These are phyloP conservation scores for Chrysoporthe austroafricana DNA, from an alignment of 2,329 filamentous ascomycete genomes.

Conservation along the genomic window DNA sequence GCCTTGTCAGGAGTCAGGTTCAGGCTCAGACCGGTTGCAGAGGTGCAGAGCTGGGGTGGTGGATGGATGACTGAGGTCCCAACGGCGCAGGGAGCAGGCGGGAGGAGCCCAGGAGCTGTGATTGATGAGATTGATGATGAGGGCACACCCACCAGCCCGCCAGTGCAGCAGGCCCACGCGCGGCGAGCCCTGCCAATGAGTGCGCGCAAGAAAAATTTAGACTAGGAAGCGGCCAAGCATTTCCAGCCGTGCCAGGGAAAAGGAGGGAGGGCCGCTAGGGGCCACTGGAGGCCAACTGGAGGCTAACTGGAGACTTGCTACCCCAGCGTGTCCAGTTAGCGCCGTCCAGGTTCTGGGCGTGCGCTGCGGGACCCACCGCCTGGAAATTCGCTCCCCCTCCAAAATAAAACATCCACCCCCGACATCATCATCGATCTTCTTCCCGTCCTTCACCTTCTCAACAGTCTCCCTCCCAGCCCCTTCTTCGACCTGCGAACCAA, in stretches of 20 bases:
- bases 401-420: slow-evolving; percentile 10
- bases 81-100: too few species aligned
- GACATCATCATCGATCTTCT: slow-evolving; percentile 16
- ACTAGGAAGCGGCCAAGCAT: not conserved
- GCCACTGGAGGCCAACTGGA: too few species aligned
- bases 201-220: not conserved
- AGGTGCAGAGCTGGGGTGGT: too few species aligned
- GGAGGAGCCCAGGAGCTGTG: too few species aligned
- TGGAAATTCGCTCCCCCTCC: slow-evolving; percentile 14
- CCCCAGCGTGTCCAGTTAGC: too few species aligned
- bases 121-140: too few species aligned
- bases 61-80: too few species aligned
- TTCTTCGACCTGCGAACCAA: not conserved
- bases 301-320: too few species aligned
- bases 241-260: not conserved
- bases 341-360: not conserved
- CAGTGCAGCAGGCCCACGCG: not conserved
- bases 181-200: slow-evolving; percentile 7
- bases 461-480: not conserved
- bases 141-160: not conserved
- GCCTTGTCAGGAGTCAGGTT: too few species aligned
- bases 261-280: not conserved
- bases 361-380: slow-evolving; percentile 2
- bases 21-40: too few species aligned
- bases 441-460: not conserved